Conservation (phyloP, 73 alveolate species). For the Paramecium octaurelia region DNA sequence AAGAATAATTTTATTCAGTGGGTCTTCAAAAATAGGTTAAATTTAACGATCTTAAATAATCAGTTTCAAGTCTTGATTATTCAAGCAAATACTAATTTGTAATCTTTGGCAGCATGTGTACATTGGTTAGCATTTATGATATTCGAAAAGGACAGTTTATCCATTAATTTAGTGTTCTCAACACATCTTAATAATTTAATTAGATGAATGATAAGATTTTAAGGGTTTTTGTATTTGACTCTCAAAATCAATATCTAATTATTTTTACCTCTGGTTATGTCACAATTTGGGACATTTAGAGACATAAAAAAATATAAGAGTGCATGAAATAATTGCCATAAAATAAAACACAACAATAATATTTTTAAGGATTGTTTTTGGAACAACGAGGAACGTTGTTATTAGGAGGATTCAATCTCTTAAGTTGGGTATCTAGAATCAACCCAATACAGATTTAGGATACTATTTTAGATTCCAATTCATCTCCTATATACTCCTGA, state of each 20-base stretch:
- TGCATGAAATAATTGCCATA: neutral
- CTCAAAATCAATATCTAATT: neutral
- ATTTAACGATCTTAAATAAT: neutral
- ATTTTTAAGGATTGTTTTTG: neutral
- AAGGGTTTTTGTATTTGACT: neutral
- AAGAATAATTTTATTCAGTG: neutral
- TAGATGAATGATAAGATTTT: neutral
- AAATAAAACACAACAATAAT: neutral
- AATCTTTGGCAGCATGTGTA: neutral
- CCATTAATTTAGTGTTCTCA: neutral
- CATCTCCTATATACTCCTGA: slow-evolving; percentile 9
- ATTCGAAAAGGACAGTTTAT: neutral
- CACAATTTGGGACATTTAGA: neutral
- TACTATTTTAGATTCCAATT: neutral
- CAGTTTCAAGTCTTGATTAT: neutral
- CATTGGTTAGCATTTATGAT: neutral
- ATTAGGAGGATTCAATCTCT: neutral
- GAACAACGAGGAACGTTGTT: neutral
- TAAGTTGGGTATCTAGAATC: neutral
- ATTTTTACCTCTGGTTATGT: neutral
- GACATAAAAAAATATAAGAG: neutral
- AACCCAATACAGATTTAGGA: neutral
- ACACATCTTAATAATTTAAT: neutral
- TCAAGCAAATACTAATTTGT: neutral
- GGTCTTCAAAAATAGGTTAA: neutral